Percentiles rank a stretch among this genome's conserved stretches.
Evolutionary conservation across 2,329 filamentous ascomycete species (phyloP).

Genomic region (Aspergillus sp.): DNA sequence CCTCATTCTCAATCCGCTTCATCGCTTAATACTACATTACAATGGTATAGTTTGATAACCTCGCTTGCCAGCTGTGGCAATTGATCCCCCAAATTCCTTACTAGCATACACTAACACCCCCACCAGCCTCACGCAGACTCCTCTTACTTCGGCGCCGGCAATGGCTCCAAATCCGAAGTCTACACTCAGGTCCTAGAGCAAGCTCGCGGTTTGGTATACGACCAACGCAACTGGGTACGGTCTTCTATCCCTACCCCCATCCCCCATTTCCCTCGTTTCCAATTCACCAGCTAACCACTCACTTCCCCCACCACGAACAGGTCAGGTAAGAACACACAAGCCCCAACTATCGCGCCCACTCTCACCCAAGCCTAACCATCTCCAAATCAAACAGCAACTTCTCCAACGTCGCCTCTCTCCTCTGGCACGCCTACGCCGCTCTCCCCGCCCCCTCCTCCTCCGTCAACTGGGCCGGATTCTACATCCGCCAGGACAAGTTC

Average conservation of each 20-base stretch:
- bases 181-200: constrained; percentile 46
- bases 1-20: background rate
- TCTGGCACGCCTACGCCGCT: constrained; percentile 51
- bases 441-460: constrained; percentile 45
- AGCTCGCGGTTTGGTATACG: constrained; percentile 41
- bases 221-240: constrained; percentile 51
- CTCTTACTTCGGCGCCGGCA: constrained; percentile 42
- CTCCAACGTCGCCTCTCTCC: constrained; percentile 50
- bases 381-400: constrained; percentile 39
- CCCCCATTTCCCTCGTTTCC: background rate
- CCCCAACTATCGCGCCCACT: too few species aligned
- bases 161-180: constrained; percentile 43
- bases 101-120: background rate
- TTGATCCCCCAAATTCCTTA: background rate
- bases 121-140: constrained; percentile 50
- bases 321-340: constrained; percentile 30
- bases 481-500: constrained; percentile 48
- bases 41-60: background rate
- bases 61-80: background rate
- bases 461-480: constrained; percentile 54
- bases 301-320: constrained; percentile 18
- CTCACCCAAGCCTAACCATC: background rate
- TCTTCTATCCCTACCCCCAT: too few species aligned
- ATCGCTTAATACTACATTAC: background rate
- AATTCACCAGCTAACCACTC: background rate